Base-by-base conservation (phyloP, 2,329 filamentous ascomycete genomes). In the Myriangium duriaei region DNA sequence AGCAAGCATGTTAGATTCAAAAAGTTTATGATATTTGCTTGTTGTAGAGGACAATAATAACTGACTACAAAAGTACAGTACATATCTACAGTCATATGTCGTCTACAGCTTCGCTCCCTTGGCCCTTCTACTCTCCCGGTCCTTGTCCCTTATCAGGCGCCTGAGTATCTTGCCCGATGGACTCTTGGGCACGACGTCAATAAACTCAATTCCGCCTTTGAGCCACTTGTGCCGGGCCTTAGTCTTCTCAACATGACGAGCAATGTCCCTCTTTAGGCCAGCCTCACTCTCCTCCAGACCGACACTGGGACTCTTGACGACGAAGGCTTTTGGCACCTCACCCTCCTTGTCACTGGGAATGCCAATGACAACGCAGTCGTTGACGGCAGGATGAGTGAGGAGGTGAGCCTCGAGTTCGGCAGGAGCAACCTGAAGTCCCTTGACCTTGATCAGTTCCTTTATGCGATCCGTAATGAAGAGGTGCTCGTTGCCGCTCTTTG, bases 381-480 rank as follows among this genome's bases (percentile, higher is more conserved):
- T 73, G n/a, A 91, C 82, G 9, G 69, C 67, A 0, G 77, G 74
- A 54, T 88, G 82, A 0, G 76, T 71, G 11, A 92, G 72, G 4
- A 92, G 67, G 50, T 85, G 80, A 1, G 81, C 79, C 60, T 92
- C 83, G 1, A 92, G 72, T 54, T 91, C 83, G 2, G 83, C 83
- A 0, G 83, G 83, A 1, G 83, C 81, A 11, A 52, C 49, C 37
- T 52, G 49, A 34, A 47, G 46, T 9, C 53, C 54, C 40, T 55
- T 53, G 42, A 56, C 56, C 33, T 51, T 52, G 44, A 51, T 50
- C 14, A 84, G 63, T 52, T 85, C 76, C 62, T 81, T 82, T 51
- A 81, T 79, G 4, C 87, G 75, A 54, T 94, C 87, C 1, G 86
- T 80, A 42, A 95, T 79, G 54, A 85, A 79, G 34, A 94, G 56